Percentiles rank a stretch among this genome's conserved stretches.
Evolutionary conservation across 768 basidiomycete genomes (phyloP).

Genomic region (Podaxis sp.): DNA sequence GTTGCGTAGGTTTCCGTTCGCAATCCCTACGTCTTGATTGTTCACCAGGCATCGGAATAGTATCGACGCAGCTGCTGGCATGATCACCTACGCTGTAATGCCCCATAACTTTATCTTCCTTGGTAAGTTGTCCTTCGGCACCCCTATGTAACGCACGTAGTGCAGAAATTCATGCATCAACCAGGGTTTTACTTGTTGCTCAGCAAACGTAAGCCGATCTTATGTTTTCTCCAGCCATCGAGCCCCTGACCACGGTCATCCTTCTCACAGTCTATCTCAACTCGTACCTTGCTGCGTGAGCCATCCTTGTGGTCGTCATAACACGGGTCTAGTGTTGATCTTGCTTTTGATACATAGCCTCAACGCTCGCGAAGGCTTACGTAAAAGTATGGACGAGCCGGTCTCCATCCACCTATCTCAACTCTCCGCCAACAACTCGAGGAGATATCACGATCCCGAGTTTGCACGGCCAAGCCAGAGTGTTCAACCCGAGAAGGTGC

Average conservation of each 20-base stretch:
- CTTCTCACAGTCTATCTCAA: constrained; percentile 49
- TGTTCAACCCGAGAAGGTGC: constrained; percentile 21
- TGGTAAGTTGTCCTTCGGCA: constrained; percentile 26
- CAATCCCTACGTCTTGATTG: background rate
- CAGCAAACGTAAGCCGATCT: constrained; percentile 43
- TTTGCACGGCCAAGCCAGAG: constrained; percentile 7
- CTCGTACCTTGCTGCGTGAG: constrained; percentile 49
- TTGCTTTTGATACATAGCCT: constrained; percentile 26
- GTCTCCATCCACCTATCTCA: constrained; percentile 45
- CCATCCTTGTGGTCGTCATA: background rate
- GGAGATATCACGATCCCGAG: constrained; percentile 16
- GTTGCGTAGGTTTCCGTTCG: constrained; percentile 33
- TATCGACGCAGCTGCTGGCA: constrained; percentile 43
- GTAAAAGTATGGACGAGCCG: constrained; percentile 30
- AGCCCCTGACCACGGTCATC: background rate
- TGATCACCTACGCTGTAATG: constrained; percentile 49
- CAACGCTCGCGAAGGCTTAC: constrained; percentile 44
- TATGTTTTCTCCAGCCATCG: background rate
- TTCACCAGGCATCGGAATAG: constrained; percentile 23
- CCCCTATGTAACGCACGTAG: background rate
- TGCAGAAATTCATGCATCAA: background rate
- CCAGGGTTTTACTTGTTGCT: constrained; percentile 48
- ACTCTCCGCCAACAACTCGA: constrained; percentile 22
- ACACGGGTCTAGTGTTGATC: background rate
- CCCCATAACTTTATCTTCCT: constrained; percentile 54